Percentiles rank a stretch among this genome's conserved stretches.
These are phyloP conservation scores for Dalbergia oliveri DNA, from an alignment of 306 rosid species.

Conservation along the genomic window DNA sequence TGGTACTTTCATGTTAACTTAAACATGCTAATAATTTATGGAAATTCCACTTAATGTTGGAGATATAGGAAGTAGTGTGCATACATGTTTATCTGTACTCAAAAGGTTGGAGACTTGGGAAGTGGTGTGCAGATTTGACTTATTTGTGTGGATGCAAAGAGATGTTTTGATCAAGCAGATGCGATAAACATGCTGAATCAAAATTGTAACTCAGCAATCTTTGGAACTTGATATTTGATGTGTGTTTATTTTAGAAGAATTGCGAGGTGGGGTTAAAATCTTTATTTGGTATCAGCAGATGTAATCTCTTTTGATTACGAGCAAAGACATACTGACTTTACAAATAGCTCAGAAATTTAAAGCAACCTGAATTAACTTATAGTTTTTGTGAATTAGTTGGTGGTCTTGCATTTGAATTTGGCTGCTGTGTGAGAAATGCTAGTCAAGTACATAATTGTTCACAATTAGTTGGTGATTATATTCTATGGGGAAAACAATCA, in stretches of 20 bases:
- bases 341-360: slow-evolving; percentile 22
- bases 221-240: slow-evolving; percentile 15
- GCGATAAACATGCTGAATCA: slow-evolving; percentile 20
- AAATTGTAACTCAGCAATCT: slow-evolving; percentile 1
- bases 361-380: slow-evolving; percentile 24
- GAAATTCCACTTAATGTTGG: slow-evolving; percentile 19
- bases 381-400: slow-evolving; percentile 21
- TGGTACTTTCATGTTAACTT: not conserved
- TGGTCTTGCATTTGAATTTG: slow-evolving; percentile 25
- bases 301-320: slow-evolving; percentile 4
- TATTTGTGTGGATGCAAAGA: slow-evolving; percentile 8
- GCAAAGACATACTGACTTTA: slow-evolving; percentile 33
- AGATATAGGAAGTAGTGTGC: slow-evolving; percentile 39
- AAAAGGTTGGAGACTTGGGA: slow-evolving; percentile 28
- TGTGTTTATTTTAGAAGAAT: slow-evolving; percentile 26
- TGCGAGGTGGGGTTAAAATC: slow-evolving; percentile 21
- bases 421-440: slow-evolving; percentile 23
- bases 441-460: slow-evolving; percentile 6
- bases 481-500: slow-evolving; percentile 13
- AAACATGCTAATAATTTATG: not conserved
- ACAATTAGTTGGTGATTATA: slow-evolving; percentile 20
- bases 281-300: slow-evolving; percentile 24
- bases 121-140: slow-evolving; percentile 28
- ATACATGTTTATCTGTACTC: slow-evolving; percentile 22
- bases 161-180: not conserved